Conservation (phyloP, 2,329 filamentous ascomycete genomes). For the Dryadomyces sulphureus region DNA sequence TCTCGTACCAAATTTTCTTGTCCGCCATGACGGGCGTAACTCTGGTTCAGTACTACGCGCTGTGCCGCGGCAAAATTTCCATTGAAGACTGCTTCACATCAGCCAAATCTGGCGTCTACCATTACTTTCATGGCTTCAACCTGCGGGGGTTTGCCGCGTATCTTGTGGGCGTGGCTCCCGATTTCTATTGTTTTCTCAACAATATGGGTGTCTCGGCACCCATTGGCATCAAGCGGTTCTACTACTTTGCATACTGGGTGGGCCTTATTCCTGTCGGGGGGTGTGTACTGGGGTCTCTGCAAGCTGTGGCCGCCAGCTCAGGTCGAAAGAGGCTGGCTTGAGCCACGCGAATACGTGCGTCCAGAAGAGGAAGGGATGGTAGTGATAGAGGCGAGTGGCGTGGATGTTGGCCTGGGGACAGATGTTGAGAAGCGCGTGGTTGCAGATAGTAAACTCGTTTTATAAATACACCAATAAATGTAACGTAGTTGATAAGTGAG, state of each 20-base stretch:
- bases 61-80: conserved; percentile 19
- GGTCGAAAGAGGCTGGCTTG: conserved; percentile 9
- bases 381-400: neutral
- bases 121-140: conserved; percentile 10
- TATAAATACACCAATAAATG: no score
- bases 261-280: conserved; percentile 28
- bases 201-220: conserved; percentile 24
- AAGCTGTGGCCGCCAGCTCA: conserved; percentile 10
- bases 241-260: conserved; percentile 41
- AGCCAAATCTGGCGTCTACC: conserved; percentile 5
- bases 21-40: conserved; percentile 25
- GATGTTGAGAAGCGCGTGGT: neutral
- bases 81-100: conserved; percentile 18
- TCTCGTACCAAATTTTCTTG: conserved; percentile 27
- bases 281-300: conserved; percentile 11
- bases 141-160: conserved; percentile 12
- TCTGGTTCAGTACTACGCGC: conserved; percentile 26
- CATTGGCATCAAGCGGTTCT: conserved; percentile 26
- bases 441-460: no score
- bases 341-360: conserved; percentile 9
- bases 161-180: conserved; percentile 21
- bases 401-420: neutral
- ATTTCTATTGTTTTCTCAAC: conserved; percentile 26
- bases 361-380: conserved; percentile 16
- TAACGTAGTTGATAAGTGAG: no score